Conservation (phyloP, 1,284 basidiomycete genomes). For the Malassezia equina region DNA sequence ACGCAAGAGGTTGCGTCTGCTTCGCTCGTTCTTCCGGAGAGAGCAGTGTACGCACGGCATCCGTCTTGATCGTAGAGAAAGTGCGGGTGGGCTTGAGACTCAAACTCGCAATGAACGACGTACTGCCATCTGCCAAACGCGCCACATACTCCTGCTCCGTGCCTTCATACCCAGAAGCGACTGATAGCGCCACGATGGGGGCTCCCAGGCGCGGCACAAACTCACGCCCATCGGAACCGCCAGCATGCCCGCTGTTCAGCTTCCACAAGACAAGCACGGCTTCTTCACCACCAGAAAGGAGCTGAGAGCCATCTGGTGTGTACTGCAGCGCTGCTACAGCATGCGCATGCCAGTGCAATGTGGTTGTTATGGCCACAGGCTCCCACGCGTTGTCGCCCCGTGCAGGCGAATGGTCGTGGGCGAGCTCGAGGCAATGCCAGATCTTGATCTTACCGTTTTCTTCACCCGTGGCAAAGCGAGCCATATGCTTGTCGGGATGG, state of each 20-base stretch:
- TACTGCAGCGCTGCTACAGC: conserved; percentile 81
- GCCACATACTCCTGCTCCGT: conserved; percentile 76
- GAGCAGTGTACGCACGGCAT: conserved; percentile 29
- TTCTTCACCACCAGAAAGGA: conserved; percentile 91
- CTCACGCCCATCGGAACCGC: conserved; percentile 26
- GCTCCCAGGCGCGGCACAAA: conserved; percentile 87
- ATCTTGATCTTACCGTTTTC: conserved; percentile 70
- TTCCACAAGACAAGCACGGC: conserved; percentile 86
- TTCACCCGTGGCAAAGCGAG: conserved; percentile 82
- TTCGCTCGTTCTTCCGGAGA: background rate
- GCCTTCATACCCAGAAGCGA: conserved; percentile 54
- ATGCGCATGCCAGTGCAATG: conserved; percentile 94
- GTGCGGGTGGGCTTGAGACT: conserved; percentile 64
- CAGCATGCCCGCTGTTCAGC: conserved; percentile 51
- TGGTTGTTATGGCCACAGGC: conserved; percentile 60
- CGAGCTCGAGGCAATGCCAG: conserved; percentile 69
- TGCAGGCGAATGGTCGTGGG: conserved; percentile 25
- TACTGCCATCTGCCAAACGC: conserved; percentile 70
- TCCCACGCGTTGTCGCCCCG: conserved; percentile 13
- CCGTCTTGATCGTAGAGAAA: conserved; percentile 66
- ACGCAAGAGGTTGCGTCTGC: conserved; percentile 28
- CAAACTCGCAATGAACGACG: conserved; percentile 65
- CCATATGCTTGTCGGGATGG: conserved; percentile 70
- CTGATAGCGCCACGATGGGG: conserved; percentile 56
- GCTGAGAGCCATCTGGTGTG: conserved; percentile 78